A percentile compares a stretch with the other conserved stretches of the same genome.
These are phyloP conservation scores for Ophiocordyceps robertsii DNA, from an alignment of 2,329 filamentous ascomycete species.

Conservation along the genomic window DNA sequence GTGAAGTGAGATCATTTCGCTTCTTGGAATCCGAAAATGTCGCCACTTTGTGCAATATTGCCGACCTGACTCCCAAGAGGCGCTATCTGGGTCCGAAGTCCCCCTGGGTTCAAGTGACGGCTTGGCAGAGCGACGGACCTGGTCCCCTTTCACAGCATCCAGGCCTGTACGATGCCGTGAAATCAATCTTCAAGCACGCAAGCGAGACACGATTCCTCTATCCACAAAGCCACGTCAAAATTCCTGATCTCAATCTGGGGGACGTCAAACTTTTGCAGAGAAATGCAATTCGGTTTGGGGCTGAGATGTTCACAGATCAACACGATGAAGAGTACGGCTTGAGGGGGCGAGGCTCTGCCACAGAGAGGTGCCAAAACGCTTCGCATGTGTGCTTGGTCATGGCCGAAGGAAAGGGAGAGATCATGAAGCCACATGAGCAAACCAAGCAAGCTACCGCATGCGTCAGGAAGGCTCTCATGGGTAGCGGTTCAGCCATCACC, in stretches of 20 bases:
- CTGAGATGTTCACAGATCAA: too few relatives aligned
- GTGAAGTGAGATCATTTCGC: slow-evolving; percentile 27
- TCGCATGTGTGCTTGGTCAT: too few relatives aligned
- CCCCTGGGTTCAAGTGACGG: too few relatives aligned
- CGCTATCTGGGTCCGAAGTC: too few relatives aligned
- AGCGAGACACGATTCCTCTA: background rate
- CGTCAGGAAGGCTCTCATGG: too few relatives aligned
- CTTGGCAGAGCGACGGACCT: too few relatives aligned
- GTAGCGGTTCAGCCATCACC: too few relatives aligned
- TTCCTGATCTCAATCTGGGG: background rate
- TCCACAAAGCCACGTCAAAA: background rate
- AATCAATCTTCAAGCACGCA: background rate
- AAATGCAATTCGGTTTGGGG: background rate
- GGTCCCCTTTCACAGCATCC: slow-evolving; percentile 1
- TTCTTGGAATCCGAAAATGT: background rate
- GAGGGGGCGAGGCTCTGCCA: too few relatives aligned
- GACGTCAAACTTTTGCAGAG: background rate
- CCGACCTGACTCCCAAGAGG: background rate
- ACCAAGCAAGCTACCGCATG: too few relatives aligned
- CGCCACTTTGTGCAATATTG: background rate
- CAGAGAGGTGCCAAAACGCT: too few relatives aligned
- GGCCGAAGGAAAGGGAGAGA: too few relatives aligned
- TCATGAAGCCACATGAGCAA: too few relatives aligned
- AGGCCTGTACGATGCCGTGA: background rate
- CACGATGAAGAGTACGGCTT: background rate